These are phyloP conservation scores for Mycosphaerella sp. DNA, from an alignment of 2,329 filamentous ascomycete genomes.

Conservation along the genomic window DNA sequence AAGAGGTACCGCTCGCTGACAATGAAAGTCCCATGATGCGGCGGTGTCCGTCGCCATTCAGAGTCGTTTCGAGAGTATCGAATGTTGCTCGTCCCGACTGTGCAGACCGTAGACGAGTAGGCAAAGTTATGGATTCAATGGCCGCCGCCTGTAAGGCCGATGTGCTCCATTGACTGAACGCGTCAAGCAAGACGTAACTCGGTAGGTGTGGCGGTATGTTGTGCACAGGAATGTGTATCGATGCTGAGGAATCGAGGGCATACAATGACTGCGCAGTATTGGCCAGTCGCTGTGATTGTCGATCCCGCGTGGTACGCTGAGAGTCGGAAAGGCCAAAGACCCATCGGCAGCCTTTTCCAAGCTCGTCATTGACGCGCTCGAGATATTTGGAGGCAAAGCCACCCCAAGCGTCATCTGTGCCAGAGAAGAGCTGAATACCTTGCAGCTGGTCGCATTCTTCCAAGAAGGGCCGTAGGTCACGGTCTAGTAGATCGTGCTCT, in stretches of 20 bases:
- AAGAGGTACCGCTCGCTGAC: slow-evolving; percentile 46
- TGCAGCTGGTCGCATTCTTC: slow-evolving; percentile 94
- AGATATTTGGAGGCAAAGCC: slow-evolving; percentile 42
- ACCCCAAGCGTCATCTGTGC: slow-evolving; percentile 50
- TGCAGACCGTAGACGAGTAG: slow-evolving; percentile 58
- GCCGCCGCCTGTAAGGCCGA: slow-evolving; percentile 70
- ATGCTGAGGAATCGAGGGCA: slow-evolving; percentile 63
- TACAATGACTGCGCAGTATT: slow-evolving; percentile 70
- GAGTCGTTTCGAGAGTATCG: slow-evolving; percentile 56
- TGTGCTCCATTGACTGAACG: slow-evolving; percentile 67
- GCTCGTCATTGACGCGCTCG: slow-evolving; percentile 77
- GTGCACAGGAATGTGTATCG: slow-evolving; percentile 70
- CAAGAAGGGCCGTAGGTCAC: slow-evolving; percentile 80
- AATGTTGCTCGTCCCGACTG: slow-evolving; percentile 48
- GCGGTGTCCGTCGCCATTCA: slow-evolving; percentile 73
- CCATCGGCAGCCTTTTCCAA: slow-evolving; percentile 81
- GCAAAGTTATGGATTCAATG: slow-evolving; percentile 71
- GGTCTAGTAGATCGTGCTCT: slow-evolving; percentile 80
- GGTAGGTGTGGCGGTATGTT: slow-evolving; percentile 55
- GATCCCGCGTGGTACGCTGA: slow-evolving; percentile 44
- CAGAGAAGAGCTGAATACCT: slow-evolving; percentile 62
- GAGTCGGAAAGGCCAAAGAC: slow-evolving; percentile 74
- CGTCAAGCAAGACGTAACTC: slow-evolving; percentile 53
- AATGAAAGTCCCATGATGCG: slow-evolving; percentile 70
- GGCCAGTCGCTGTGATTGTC: slow-evolving; percentile 57